Conservation (phyloP, 2,329 filamentous ascomycete genomes). For the Aspergillus sp. region DNA sequence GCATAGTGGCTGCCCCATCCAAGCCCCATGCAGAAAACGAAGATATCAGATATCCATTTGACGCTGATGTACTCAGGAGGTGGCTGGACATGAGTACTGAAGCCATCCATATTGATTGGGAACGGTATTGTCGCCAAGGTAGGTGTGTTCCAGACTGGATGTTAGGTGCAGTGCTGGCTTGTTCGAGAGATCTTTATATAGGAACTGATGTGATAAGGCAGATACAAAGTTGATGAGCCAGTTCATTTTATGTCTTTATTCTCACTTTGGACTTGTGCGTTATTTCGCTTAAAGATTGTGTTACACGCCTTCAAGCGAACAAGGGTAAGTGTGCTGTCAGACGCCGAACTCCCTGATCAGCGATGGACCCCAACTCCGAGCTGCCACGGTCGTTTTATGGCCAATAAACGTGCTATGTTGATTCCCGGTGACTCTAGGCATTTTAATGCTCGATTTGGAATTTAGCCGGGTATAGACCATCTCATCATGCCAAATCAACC, state of each 20-base stretch:
- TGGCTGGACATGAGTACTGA: neutral
- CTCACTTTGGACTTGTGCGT: neutral
- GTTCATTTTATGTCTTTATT: neutral
- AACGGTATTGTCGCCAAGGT: neutral
- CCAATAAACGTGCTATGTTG: neutral
- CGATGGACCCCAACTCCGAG: neutral
- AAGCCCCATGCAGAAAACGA: slow-evolving; percentile 11
- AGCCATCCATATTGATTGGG: slow-evolving; percentile 7
- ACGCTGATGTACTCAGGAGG: slow-evolving; percentile 2
- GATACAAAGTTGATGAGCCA: neutral
- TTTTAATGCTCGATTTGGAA: neutral
- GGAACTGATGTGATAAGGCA: neutral
- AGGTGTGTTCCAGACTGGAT: neutral
- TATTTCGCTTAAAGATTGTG: neutral
- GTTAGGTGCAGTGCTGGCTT: neutral
- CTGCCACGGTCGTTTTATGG: neutral
- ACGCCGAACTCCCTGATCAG: neutral
- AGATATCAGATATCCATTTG: slow-evolving; percentile 9
- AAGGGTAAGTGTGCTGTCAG: neutral
- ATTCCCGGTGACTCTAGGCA: neutral
- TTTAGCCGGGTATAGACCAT: neutral
- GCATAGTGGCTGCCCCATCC: slow-evolving; percentile 19
- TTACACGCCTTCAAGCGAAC: neutral
- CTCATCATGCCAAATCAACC: neutral
- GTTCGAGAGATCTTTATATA: neutral